These are phyloP conservation scores for Eucalyptus grandis DNA, from an alignment of 345 rosid genomes.

Conservation along the genomic window DNA sequence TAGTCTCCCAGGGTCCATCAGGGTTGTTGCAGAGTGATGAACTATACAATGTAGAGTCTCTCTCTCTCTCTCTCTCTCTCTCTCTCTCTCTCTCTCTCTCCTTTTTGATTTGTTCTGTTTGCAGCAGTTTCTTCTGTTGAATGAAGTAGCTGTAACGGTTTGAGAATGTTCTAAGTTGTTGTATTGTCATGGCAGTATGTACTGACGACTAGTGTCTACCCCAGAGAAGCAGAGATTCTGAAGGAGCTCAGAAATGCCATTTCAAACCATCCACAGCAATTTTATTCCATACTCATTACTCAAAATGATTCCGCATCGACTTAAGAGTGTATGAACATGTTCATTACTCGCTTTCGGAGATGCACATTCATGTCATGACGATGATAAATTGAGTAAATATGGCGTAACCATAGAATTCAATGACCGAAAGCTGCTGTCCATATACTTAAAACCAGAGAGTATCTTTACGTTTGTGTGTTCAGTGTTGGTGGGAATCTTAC, in stretches of 20 bases:
- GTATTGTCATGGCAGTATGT: slow-evolving; percentile 21
- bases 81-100: too few relatives aligned
- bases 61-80: background rate
- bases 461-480: too few relatives aligned
- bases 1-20: background rate
- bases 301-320: background rate
- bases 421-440: background rate
- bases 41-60: slow-evolving; percentile 21
- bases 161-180: background rate
- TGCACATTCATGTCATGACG: background rate
- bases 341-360: background rate
- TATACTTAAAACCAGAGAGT: background rate
- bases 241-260: too few relatives aligned
- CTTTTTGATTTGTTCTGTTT: background rate
- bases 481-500: background rate
- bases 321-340: background rate
- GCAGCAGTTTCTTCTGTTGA: background rate
- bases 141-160: background rate
- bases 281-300: too few relatives aligned
- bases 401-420: background rate
- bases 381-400: background rate
- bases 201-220: too few relatives aligned
- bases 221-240: too few relatives aligned
- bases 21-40: slow-evolving; percentile 48
- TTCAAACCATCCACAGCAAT: too few relatives aligned